A percentile compares a stretch with the other conserved stretches of the same genome.
These are phyloP conservation scores for Allomyces arbusculus DNA, from an alignment of 192 early-diverging fungal genomes.

Conservation along the genomic window DNA sequence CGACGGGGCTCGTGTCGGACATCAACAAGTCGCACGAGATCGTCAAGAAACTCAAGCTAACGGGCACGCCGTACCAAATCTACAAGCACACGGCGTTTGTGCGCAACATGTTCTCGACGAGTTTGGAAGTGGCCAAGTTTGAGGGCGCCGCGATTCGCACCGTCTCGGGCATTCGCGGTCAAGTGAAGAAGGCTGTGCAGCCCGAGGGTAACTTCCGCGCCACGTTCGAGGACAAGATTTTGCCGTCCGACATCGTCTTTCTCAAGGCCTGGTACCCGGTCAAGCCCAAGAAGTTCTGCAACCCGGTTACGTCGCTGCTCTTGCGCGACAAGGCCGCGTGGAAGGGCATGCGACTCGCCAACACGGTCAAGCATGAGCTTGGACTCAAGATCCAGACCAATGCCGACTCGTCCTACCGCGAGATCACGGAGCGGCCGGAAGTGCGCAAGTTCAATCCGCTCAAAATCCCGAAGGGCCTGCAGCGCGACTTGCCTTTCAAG, in stretches of 20 bases:
- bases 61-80: slow-evolving; percentile 81
- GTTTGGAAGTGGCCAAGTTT: slow-evolving; percentile 94
- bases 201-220: slow-evolving; percentile 84
- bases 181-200: slow-evolving; percentile 79
- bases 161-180: slow-evolving; percentile 90
- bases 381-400: slow-evolving; percentile 45
- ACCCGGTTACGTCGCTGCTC: slow-evolving; percentile 86
- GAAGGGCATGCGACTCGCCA: slow-evolving; percentile 73
- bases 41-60: slow-evolving; percentile 98
- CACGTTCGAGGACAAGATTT: slow-evolving; percentile 92
- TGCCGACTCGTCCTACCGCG: slow-evolving; percentile 70
- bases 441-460: slow-evolving; percentile 63
- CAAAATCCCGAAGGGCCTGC: slow-evolving; percentile 57
- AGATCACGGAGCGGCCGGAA: slow-evolving; percentile 22
- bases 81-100: slow-evolving; percentile 95
- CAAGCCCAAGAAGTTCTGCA: slow-evolving; percentile 88
- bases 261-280: slow-evolving; percentile 91
- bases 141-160: slow-evolving; percentile 90
- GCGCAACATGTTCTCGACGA: slow-evolving; percentile 92
- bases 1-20: slow-evolving; percentile 85
- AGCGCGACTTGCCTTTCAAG: slow-evolving; percentile 69
- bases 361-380: slow-evolving; percentile 56
- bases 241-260: slow-evolving; percentile 87
- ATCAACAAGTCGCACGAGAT: slow-evolving; percentile 81
- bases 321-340: slow-evolving; percentile 52